Percentiles rank a stretch among this genome's conserved stretches.
Evolutionary conservation across 306 rosid species (phyloP).

Genomic region (Cyamopsis tetragonoloba): DNA sequence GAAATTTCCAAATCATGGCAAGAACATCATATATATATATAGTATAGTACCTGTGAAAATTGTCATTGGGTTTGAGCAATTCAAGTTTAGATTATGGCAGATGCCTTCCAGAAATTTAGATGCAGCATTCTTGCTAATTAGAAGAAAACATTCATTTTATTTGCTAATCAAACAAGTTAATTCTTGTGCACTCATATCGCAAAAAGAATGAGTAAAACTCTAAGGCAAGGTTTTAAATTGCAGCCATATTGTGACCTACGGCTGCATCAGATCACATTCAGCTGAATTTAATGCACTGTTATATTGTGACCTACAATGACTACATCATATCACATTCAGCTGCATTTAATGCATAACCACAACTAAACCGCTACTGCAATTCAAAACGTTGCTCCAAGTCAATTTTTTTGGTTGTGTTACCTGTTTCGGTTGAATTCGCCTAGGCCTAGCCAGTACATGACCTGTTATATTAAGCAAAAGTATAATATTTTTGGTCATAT

Average conservation of each 20-base stretch:
- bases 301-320: too few relatives aligned
- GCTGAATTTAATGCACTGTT: too few relatives aligned
- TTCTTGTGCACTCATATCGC: background rate
- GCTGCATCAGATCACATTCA: too few relatives aligned
- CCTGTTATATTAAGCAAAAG: conserved; percentile 32
- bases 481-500: background rate
- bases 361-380: too few relatives aligned
- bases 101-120: conserved; percentile 29
- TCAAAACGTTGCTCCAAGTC: too few relatives aligned
- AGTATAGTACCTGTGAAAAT: conserved; percentile 48
- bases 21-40: too few relatives aligned
- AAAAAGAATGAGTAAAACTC: background rate
- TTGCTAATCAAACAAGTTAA: background rate
- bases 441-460: conserved; percentile 42
- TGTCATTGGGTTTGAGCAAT: conserved; percentile 43
- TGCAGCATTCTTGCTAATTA: conserved; percentile 31
- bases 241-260: too few relatives aligned
- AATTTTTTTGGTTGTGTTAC: too few relatives aligned
- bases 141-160: background rate
- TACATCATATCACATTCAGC: too few relatives aligned
- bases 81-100: conserved; percentile 40
- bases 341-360: too few relatives aligned
- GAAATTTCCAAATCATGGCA: background rate
- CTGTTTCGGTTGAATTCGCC: conserved; percentile 45
- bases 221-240: background rate